A percentile compares a stretch with the other conserved stretches of the same genome.
Conservation (phyloP, 2,329 filamentous ascomycete genomes). For the Hypoxylon rubiginosum region DNA sequence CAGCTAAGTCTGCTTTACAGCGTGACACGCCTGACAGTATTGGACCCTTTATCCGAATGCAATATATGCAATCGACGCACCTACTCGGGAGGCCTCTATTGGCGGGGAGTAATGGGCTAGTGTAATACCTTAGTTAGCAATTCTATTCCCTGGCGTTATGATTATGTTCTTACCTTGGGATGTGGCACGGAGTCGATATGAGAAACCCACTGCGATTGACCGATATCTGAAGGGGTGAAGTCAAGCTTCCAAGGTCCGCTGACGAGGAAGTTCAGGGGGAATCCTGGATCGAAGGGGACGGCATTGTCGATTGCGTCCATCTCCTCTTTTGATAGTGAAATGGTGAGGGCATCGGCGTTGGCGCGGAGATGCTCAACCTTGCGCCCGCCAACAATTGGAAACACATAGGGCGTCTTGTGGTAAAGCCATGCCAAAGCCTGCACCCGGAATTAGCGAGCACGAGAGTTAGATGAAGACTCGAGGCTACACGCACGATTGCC, state of each 20-base stretch:
- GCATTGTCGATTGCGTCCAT: neutral
- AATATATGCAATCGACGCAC: neutral
- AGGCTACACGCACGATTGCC: neutral
- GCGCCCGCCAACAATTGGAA: conserved; percentile 69
- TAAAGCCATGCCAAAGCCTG: conserved; percentile 66
- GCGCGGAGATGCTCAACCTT: conserved; percentile 67
- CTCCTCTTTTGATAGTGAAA: neutral
- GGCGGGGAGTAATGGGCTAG: neutral
- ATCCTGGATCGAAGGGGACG: neutral
- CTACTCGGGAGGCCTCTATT: neutral
- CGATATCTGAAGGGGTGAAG: neutral
- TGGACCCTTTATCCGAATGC: no score
- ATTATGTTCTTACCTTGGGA: neutral
- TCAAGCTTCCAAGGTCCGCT: neutral
- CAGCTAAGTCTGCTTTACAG: no score
- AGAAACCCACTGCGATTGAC: neutral
- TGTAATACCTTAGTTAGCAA: neutral
- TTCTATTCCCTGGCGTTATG: neutral
- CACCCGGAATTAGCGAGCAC: conserved; percentile 62
- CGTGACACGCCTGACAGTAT: no score
- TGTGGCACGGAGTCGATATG: neutral
- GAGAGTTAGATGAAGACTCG: neutral
- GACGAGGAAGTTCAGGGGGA: neutral
- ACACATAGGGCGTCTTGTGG: conserved; percentile 68
- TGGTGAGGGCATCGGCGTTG: neutral